phyloP scores from a whole-genome alignment of 2,329 filamentous ascomycete species.

The Dothiorella sarmentorum region DNA sequence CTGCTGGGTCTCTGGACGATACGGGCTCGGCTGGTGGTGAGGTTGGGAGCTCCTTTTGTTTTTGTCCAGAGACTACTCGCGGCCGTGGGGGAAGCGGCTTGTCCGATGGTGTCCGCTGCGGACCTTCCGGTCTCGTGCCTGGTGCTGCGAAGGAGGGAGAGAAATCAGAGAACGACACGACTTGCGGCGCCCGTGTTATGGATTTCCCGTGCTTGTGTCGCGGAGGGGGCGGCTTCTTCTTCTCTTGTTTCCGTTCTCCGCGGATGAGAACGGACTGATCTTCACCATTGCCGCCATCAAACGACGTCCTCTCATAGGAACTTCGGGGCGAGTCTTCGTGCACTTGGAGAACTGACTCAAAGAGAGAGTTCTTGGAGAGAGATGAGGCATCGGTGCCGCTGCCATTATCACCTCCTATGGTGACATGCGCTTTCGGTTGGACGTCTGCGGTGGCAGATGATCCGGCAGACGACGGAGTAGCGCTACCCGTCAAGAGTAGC shows the following conservation, averaged over 20 bases:
- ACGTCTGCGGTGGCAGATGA: not conserved
- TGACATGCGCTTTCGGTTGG: slow-evolving; percentile 12
- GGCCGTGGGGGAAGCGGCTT: slow-evolving; percentile 61
- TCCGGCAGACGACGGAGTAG: slow-evolving; percentile 29
- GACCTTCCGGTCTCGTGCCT: slow-evolving; percentile 25
- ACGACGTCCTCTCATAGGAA: slow-evolving; percentile 56
- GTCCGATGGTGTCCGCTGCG: slow-evolving; percentile 42
- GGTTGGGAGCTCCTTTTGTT: slow-evolving; percentile 5
- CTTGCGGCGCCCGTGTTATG: slow-evolving; percentile 45
- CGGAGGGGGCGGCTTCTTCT: slow-evolving; percentile 65
- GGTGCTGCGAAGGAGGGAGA: slow-evolving; percentile 23
- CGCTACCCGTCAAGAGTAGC: slow-evolving; percentile 69
- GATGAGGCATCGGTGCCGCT: slow-evolving; percentile 59
- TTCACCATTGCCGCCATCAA: slow-evolving; percentile 44
- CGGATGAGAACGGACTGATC: slow-evolving; percentile 33
- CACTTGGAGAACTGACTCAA: slow-evolving; percentile 48
- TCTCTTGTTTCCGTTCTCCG: slow-evolving; percentile 42
- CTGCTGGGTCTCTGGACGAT: slow-evolving; percentile 1
- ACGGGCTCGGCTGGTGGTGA: slow-evolving; percentile 18
- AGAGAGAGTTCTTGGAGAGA: slow-evolving; percentile 57
- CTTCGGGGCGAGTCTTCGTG: slow-evolving; percentile 54
- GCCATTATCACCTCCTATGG: slow-evolving; percentile 40
- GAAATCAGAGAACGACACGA: slow-evolving; percentile 34
- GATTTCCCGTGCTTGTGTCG: slow-evolving; percentile 72
- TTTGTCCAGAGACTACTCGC: not conserved